phyloP scores from a whole-genome alignment of 768 basidiomycete genomes.

The Phaeolepiota aurea region DNA sequence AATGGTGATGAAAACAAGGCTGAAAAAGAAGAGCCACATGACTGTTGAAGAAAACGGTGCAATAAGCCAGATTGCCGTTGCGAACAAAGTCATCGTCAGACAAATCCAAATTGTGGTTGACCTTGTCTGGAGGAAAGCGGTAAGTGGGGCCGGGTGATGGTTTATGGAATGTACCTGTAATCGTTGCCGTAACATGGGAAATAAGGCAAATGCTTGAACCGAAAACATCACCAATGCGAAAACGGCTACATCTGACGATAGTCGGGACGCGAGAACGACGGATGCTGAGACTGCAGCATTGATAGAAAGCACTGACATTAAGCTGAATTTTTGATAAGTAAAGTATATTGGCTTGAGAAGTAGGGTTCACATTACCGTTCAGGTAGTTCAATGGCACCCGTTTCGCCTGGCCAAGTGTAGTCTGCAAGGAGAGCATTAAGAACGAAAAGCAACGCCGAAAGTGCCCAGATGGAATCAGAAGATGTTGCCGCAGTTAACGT shows the following conservation, averaged over 20 bases:
- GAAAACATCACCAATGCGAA: slow-evolving; percentile 85
- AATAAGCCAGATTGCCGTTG: slow-evolving; percentile 43
- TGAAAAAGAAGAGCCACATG: slow-evolving; percentile 40
- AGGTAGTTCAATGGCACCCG: too few relatives aligned
- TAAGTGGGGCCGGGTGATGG: slow-evolving; percentile 5
- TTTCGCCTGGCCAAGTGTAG: slow-evolving; percentile 52
- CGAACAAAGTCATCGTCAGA: slow-evolving; percentile 45
- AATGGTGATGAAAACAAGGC: slow-evolving; percentile 55
- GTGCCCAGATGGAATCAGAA: slow-evolving; percentile 94
- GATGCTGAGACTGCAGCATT: slow-evolving; percentile 90
- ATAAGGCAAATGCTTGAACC: slow-evolving; percentile 76
- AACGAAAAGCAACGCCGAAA: slow-evolving; percentile 78
- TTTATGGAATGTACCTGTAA: slow-evolving; percentile 43
- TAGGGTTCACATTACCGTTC: too few relatives aligned
- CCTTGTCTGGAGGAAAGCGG: slow-evolving; percentile 30
- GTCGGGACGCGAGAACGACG: slow-evolving; percentile 87
- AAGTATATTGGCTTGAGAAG: too few relatives aligned
- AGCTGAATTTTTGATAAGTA: slow-evolving; percentile 29
- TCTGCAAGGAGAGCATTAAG: slow-evolving; percentile 81
- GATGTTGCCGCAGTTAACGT: slow-evolving; percentile 94
- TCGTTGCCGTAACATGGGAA: slow-evolving; percentile 69
- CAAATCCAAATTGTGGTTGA: slow-evolving; percentile 35
- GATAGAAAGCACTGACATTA: slow-evolving; percentile 80
- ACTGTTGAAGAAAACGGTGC: slow-evolving; percentile 46
- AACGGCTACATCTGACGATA: slow-evolving; percentile 75